phyloP scores from a whole-genome alignment of 2,329 filamentous ascomycete genomes.

The Claviceps maximensis region DNA sequence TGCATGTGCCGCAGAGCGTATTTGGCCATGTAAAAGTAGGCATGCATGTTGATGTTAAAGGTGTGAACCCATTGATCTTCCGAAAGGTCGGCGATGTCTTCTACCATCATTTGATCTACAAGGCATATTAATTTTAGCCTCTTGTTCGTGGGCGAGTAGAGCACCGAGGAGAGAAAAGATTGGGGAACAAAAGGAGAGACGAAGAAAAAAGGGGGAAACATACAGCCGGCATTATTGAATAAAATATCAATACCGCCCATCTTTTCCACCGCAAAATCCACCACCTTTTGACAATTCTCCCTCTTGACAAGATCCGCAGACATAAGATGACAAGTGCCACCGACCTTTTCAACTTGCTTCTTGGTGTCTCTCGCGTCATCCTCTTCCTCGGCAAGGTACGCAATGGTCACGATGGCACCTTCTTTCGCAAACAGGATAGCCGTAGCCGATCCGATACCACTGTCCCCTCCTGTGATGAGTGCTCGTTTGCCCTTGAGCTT shows the following conservation, averaged over 20 bases:
- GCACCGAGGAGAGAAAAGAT: background rate
- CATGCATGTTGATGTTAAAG: slow-evolving; percentile 74
- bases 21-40: slow-evolving; percentile 70
- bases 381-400: slow-evolving; percentile 64
- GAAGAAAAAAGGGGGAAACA: background rate
- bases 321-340: slow-evolving; percentile 50
- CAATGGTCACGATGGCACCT: slow-evolving; percentile 60
- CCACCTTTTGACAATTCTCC: slow-evolving; percentile 53
- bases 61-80: slow-evolving; percentile 72
- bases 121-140: background rate
- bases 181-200: too few species aligned
- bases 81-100: slow-evolving; percentile 56
- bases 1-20: slow-evolving; percentile 64
- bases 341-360: slow-evolving; percentile 52
- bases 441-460: slow-evolving; percentile 33
- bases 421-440: slow-evolving; percentile 72
- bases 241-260: slow-evolving; percentile 62
- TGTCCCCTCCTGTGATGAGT: slow-evolving; percentile 62
- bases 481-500: slow-evolving; percentile 66
- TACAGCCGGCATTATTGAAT: slow-evolving; percentile 61
- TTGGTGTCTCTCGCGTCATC: slow-evolving; percentile 65
- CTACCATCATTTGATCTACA: slow-evolving; percentile 42
- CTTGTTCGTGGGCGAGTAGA: background rate
- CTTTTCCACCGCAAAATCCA: slow-evolving; percentile 51
- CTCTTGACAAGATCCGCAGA: slow-evolving; percentile 50